Evolutionary conservation across 2,329 filamentous ascomycete species (phyloP).

Genomic region (Trichoderma sp.): DNA sequence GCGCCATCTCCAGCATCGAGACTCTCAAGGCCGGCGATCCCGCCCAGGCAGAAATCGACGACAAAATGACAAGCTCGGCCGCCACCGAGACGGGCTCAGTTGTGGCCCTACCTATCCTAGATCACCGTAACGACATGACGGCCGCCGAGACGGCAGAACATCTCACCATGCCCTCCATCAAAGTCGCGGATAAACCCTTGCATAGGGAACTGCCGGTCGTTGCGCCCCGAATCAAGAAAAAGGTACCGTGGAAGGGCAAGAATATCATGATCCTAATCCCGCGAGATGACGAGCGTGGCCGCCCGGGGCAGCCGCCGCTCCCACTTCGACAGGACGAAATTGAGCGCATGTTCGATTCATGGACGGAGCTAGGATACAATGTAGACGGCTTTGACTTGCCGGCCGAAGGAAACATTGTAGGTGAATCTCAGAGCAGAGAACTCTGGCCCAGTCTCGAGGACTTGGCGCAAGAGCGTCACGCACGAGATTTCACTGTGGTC

Average conservation of each 20-base stretch:
- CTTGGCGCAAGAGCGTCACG: slow-evolving; percentile 51
- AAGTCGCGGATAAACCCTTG: slow-evolving; percentile 33
- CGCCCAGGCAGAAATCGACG: slow-evolving; percentile 17
- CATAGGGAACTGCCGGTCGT: slow-evolving; percentile 39
- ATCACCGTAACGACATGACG: background rate
- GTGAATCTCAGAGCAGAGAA: slow-evolving; percentile 60
- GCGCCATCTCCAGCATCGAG: slow-evolving; percentile 53
- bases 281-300: slow-evolving; percentile 62
- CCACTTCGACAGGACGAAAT: slow-evolving; percentile 57
- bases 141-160: background rate
- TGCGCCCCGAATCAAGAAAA: slow-evolving; percentile 64
- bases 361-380: slow-evolving; percentile 68
- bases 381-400: slow-evolving; percentile 65
- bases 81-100: slow-evolving; percentile 25
- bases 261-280: slow-evolving; percentile 69
- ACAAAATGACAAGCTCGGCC: slow-evolving; percentile 34
- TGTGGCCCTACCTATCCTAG: background rate
- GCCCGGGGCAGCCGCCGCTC: slow-evolving; percentile 49
- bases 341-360: slow-evolving; percentile 59
- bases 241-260: slow-evolving; percentile 72
- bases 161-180: slow-evolving; percentile 33
- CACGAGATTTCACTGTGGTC: slow-evolving; percentile 56
- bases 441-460: slow-evolving; percentile 65
- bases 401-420: slow-evolving; percentile 41
- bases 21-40: slow-evolving; percentile 45